Base-by-base conservation (phyloP, 805 yeast species). In the Yueomyces sinensis region DNA sequence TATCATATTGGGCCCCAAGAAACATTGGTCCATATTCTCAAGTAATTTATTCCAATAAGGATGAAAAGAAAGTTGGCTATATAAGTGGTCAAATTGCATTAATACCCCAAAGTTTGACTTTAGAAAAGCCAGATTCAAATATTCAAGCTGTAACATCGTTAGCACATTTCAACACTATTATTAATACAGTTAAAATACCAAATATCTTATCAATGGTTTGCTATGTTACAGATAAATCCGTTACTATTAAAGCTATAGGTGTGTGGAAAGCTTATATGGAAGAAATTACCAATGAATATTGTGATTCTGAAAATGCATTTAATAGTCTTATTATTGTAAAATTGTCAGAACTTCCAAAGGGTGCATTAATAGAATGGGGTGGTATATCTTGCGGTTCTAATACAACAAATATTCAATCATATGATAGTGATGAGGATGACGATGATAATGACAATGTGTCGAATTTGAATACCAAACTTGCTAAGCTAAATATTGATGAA, bases 21-120 rank as follows among this genome's bases (percentile, higher is more conserved):
- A 91, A 91, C 45, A 91, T 91, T 31, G 98, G 98, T 0, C 98
- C 98, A 0, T 91, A 91, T 52, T 89, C 98, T 0, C 98, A 91
- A 56, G 71, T 87, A 0, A 72, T 76, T 9, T 56, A 54, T 52
- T 36, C 34, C 5, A 55, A 68, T 4, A 34, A 37, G n/a, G 76
- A 73, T 41, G 50, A 50, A 15, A 70, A 73, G 37, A 57, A 66
- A 19, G 55, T 74, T 6, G 76, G 79, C 3, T 63, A 67, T 27
- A 53, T 87, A 11, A 82, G 96, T 33, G 98, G 98, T 0, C 97
- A 91, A 59, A 87, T 91, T 27, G 93, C 95, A 2, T 61, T 91
- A 28, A 53, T 77, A 2, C 96, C 98, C 0, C 55, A 71, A 1
- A 54, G 71, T 11, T 81, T 89, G 87, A 66, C 57, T 3, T 45